These are phyloP conservation scores for Ilex paraguariensis DNA, from an alignment of 305 asterid genomes.

Conservation along the genomic window DNA sequence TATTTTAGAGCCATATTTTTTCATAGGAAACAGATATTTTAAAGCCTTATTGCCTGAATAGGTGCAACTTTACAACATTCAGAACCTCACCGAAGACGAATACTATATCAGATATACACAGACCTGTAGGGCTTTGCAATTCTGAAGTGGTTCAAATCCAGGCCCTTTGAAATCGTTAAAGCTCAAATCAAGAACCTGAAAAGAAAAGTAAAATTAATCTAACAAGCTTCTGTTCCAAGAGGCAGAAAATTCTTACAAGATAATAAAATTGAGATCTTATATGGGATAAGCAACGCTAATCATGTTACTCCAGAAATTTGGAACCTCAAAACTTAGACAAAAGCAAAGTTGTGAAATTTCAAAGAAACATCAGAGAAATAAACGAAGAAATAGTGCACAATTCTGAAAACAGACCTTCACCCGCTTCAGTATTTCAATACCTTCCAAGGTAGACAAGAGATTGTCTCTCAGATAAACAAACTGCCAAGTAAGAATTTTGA, in stretches of 20 bases:
- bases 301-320: slow-evolving; percentile 11
- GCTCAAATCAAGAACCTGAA: slow-evolving; percentile 98
- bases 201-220: slow-evolving; percentile 15
- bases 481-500: slow-evolving; percentile 42
- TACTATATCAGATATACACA: slow-evolving; percentile 9
- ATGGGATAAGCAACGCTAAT: slow-evolving; percentile 13
- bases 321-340: neutral
- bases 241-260: neutral
- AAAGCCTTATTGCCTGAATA: slow-evolving; percentile 9
- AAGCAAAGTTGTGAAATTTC: no score
- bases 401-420: slow-evolving; percentile 69
- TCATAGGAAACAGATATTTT: slow-evolving; percentile 7
- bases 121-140: slow-evolving; percentile 95
- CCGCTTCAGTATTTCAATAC: slow-evolving; percentile 78
- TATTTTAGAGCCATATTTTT: slow-evolving; percentile 6
- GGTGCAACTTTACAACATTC: slow-evolving; percentile 4
- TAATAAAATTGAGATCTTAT: slow-evolving; percentile 7
- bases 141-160: slow-evolving; percentile 95
- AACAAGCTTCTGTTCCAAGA: neutral
- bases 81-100: neutral
- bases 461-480: slow-evolving; percentile 99
- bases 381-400: neutral
- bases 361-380: no score
- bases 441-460: slow-evolving; percentile 83
- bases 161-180: slow-evolving; percentile 99